Evolutionary conservation across 2,329 filamentous ascomycete species (phyloP), one percentile per base, ranked within the genome.

Genomic region (Leptographium galeiforme): DNA sequence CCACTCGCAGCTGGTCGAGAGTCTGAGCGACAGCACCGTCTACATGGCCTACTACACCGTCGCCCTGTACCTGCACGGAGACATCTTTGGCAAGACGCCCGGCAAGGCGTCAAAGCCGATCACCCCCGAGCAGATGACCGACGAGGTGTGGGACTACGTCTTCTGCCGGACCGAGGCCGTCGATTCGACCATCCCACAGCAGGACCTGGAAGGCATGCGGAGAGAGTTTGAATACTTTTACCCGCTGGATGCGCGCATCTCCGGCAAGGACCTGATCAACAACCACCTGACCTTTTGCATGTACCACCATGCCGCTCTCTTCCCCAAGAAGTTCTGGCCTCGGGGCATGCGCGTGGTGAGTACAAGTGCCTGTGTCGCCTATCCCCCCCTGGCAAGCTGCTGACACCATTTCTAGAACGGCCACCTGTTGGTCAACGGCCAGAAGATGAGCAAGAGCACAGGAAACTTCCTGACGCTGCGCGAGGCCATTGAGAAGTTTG

Each of bases 381-480:
- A 5, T 52, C 12, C 10, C 44, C 6, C 18, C 16, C 1, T 36
- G 16, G 11, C 45, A 48, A 8, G n/a, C 30, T 48, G 14, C 45
- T 48, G 32, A 48, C 45, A 16, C 10, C 16, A 36, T 11, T 6
- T 12, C 6, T 25, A 52, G 51, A 98, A 98, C 65, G 93, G 93
- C 1, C 91, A 97, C 70, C 72, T 97, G 63, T 81, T 95, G 68
- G 76, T 98, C 59, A 98, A 98, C 67, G 91, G 91, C 50, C 88
- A 95, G 67, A 98, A 98, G 79, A 98, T 98, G 93, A 86, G 83
- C 67, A 98, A 98, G 75, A 91, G 85, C 52, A 96, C 90, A 0
- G 93, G 93, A 57, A 98, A 97, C 72, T 98, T 98, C 75, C 77
- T 98, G 67, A 97, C 93, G 12, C 75, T 97, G 51, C 79, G 83